phyloP scores from a whole-genome alignment of 2,329 filamentous ascomycete species.

The Fusarium buxicola region DNA sequence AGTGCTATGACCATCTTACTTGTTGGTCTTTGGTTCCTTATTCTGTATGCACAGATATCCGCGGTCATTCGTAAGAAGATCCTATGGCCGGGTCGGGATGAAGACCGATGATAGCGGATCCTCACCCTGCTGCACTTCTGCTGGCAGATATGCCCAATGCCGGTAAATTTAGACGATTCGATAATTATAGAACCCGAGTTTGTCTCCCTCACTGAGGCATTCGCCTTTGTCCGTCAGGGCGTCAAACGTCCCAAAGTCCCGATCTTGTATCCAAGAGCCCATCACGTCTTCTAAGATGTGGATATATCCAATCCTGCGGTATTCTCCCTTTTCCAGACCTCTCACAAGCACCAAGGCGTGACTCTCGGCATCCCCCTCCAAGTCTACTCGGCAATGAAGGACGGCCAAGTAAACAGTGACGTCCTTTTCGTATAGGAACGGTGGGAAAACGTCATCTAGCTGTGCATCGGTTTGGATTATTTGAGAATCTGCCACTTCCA shows the following conservation, averaged over 20 bases:
- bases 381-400: conserved; percentile 13
- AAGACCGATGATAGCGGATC: conserved; percentile 29
- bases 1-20: conserved; percentile 38
- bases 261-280: conserved; percentile 1
- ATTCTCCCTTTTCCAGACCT: conserved; percentile 25
- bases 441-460: conserved; percentile 15
- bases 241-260: conserved; percentile 25
- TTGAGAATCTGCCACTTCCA: not conserved
- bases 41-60: conserved; percentile 33
- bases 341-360: conserved; percentile 24
- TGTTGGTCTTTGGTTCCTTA: conserved; percentile 43
- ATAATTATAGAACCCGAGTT: conserved; percentile 22
- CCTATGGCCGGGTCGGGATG: conserved; percentile 45
- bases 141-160: not conserved
- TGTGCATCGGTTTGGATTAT: not conserved
- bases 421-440: not conserved
- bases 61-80: conserved; percentile 40
- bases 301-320: conserved; percentile 27
- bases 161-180: conserved; percentile 20
- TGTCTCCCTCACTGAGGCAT: conserved; percentile 14
- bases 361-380: not conserved
- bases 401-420: conserved; percentile 23
- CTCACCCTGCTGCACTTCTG: not conserved
- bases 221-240: conserved; percentile 20
- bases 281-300: conserved; percentile 5